Conservation (phyloP, 805 yeast species). For the Monosporozyma solicola region DNA sequence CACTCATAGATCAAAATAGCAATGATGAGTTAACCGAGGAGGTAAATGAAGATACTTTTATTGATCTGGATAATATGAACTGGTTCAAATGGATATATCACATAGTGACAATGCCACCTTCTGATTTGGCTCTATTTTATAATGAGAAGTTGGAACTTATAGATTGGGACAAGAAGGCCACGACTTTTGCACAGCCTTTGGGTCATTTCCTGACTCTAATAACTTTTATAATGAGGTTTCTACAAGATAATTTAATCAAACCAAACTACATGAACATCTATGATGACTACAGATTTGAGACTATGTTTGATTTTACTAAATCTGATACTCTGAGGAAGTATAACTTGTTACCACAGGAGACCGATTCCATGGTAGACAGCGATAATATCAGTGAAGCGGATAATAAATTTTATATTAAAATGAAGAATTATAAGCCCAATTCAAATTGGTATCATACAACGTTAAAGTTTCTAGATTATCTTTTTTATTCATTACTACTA, state of each 20-base stretch:
- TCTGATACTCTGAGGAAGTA: slow-evolving; percentile 17
- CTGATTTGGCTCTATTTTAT: slow-evolving; percentile 16
- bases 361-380: neutral
- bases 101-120: slow-evolving; percentile 7
- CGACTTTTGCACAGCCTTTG: slow-evolving; percentile 17
- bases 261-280: slow-evolving; percentile 19
- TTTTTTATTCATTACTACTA: slow-evolving; percentile 5
- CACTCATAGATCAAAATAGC: neutral
- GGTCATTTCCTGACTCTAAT: slow-evolving; percentile 16
- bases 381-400: neutral
- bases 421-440: neutral
- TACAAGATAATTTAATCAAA: slow-evolving; percentile 24
- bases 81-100: slow-evolving; percentile 6
- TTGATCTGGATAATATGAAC: slow-evolving; percentile 2
- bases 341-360: slow-evolving; percentile 10
- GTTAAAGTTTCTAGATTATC: slow-evolving; percentile 11
- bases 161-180: slow-evolving; percentile 27
- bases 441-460: slow-evolving; percentile 8
- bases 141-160: slow-evolving; percentile 19
- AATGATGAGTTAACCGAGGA: neutral
- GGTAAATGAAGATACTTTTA: slow-evolving; percentile 3
- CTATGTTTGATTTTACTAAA: slow-evolving; percentile 23
- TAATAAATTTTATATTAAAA: neutral
- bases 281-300: neutral
- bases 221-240: slow-evolving; percentile 18